Evolutionary conservation across 1,284 basidiomycete species (phyloP), one percentile per base, ranked within the genome.

Genomic region (Sparassis latifolia): DNA sequence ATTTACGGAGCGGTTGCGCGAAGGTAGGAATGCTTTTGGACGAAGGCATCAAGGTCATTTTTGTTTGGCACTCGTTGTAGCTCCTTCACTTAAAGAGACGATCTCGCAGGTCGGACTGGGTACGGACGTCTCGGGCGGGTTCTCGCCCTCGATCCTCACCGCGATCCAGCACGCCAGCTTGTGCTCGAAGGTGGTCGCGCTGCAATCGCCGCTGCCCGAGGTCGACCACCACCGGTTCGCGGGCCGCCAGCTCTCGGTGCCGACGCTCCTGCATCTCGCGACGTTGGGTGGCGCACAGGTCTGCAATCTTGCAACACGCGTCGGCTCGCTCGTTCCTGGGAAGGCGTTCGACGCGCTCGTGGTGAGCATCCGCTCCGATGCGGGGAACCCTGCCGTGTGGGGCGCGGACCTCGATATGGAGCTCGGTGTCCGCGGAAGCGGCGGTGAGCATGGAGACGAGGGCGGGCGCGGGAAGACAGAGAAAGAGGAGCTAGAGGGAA

Each of bases 311-410:
- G 76, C 82, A 38, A 66, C 80, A 43, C 75, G 74, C 38, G 77
- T 92, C n/a, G 96, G 95, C 6, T 86, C 84, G 30, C 88, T 99
- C 52, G 74, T 72, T 29, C 73, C 75, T 0, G 92, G 92, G 2
- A 95, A 92, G 69, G 84, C 84, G 55, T 98, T 98, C 63, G 95
- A 99, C 66, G 95, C 95, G 1, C 70, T 98, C 9, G 59, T 92
- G 4, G 82, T 81, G 50, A 82, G 71, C 69, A 72, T 76, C 56
- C 69, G 68, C 48, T 65, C 67, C 42, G 75, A 74, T 44, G 66
- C 77, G 27, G 77, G 76, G 3, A 86, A 86, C 60, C 81, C 83
- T 3, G 74, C 72, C 30, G 59, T 90, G 44, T 90, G 86, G 82
- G 72, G 75, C 49, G 58, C 73, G 42, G 70, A 67, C 45, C 52